Evolutionary conservation across 2,329 filamentous ascomycete genomes (phyloP).

Genomic region (Xylariaceae sp.): DNA sequence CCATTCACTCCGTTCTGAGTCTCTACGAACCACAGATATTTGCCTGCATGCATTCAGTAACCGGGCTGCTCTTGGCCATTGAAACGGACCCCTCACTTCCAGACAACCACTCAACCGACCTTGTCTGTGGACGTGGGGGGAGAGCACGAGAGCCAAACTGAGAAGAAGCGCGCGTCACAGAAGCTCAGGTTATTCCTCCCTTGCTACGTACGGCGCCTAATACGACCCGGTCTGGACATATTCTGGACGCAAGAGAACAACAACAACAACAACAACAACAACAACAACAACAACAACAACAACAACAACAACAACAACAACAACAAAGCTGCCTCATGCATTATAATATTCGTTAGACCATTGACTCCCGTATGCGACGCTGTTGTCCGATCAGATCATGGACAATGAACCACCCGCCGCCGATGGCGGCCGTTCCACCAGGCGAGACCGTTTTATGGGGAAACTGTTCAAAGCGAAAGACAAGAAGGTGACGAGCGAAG

Average conservation of each 20-base stretch:
- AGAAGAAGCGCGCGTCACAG: background rate
- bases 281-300: too few species aligned
- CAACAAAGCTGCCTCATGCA: too few species aligned
- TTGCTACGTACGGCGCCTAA: background rate
- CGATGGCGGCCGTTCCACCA: slow-evolving; percentile 26
- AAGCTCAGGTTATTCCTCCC: background rate
- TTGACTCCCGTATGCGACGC: slow-evolving; percentile 8
- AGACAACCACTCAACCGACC: background rate
- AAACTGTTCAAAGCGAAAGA: slow-evolving; percentile 48
- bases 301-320: too few species aligned
- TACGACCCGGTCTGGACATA: too few species aligned
- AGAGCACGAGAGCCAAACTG: background rate
- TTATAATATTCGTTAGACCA: background rate
- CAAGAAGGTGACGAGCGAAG: slow-evolving; percentile 34
- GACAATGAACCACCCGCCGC: slow-evolving; percentile 24
- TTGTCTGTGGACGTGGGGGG: background rate
- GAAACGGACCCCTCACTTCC: background rate
- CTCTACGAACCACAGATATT: too few species aligned
- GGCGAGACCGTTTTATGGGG: slow-evolving; percentile 51
- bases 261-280: too few species aligned
- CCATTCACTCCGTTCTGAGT: too few species aligned
- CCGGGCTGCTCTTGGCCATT: background rate
- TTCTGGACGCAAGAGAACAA: too few species aligned
- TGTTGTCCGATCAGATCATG: slow-evolving; percentile 19
- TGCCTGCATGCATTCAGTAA: background rate